These are phyloP conservation scores for Auriscalpium vulgare DNA, from an alignment of 768 basidiomycete species.

Conservation along the genomic window DNA sequence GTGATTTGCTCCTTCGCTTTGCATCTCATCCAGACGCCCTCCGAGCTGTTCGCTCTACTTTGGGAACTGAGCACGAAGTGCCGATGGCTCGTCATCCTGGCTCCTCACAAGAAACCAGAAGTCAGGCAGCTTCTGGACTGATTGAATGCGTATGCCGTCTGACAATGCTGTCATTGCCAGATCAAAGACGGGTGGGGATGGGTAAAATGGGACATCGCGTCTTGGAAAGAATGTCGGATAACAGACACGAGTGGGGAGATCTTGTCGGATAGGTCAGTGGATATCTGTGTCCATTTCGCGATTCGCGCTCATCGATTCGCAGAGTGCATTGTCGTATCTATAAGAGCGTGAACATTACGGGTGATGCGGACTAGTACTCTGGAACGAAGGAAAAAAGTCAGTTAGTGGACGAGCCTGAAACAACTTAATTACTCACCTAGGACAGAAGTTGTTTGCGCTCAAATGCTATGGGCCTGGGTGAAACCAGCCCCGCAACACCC, in stretches of 20 bases:
- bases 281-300: background rate
- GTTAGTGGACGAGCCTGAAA: no score
- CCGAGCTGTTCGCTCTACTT: conserved; percentile 55
- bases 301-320: background rate
- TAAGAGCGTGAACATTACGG: conserved; percentile 29
- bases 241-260: conserved; percentile 35
- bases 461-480: no score
- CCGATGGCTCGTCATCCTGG: conserved; percentile 59
- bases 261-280: conserved; percentile 37
- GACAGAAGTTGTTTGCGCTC: no score
- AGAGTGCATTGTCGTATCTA: conserved; percentile 52
- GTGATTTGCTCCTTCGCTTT: conserved; percentile 69
- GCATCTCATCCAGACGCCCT: conserved; percentile 55
- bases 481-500: background rate
- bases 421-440: no score
- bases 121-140: conserved; percentile 24
- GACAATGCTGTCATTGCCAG: conserved; percentile 23
- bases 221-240: conserved; percentile 37
- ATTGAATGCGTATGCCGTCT: background rate
- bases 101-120: conserved; percentile 74
- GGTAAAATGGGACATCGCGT: conserved; percentile 49
- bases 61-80: conserved; percentile 56
- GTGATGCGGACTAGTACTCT: no score
- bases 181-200: conserved; percentile 65
- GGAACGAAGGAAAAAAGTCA: no score